Conservation (phyloP, 202 grass and related monocot genomes). For the Digitaria exilis region DNA sequence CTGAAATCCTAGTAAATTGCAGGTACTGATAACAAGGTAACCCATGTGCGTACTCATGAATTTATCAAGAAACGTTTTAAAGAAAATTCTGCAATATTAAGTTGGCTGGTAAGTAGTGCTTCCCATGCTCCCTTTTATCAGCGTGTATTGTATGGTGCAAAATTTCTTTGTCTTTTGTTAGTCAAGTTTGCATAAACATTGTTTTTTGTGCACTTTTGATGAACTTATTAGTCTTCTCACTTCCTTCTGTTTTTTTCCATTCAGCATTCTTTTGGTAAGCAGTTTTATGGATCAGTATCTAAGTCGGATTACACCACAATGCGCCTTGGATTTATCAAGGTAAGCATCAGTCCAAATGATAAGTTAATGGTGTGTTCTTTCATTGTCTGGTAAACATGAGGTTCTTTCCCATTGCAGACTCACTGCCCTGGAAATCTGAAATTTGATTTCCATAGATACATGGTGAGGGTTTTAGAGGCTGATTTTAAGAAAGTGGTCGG, state of each 20-base stretch:
- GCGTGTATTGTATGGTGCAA: neutral
- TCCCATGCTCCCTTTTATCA: constrained; percentile 5
- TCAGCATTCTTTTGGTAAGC: constrained; percentile 91
- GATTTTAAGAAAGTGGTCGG: constrained; percentile 90
- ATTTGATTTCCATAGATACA: constrained; percentile 86
- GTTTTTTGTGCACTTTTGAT: neutral
- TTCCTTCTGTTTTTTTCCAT: constrained; percentile 5
- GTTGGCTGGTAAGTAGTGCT: constrained; percentile 83
- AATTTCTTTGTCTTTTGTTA: neutral
- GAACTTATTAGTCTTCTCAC: constrained; percentile 12
- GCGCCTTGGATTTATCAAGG: constrained; percentile 87
- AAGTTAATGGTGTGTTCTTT: neutral
- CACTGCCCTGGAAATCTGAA: constrained; percentile 64
- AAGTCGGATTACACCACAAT: constrained; percentile 81
- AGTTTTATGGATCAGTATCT: constrained; percentile 73
- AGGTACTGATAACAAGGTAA: constrained; percentile 52
- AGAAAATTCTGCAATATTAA: constrained; percentile 76
- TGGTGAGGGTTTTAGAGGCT: constrained; percentile 72
- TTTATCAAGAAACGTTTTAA: constrained; percentile 90
- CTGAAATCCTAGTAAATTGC: constrained; percentile 17
- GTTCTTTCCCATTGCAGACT: constrained; percentile 43
- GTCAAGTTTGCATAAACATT: neutral
- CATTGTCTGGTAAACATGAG: constrained; percentile 11
- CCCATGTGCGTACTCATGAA: constrained; percentile 52
- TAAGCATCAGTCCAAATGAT: constrained; percentile 39